phyloP scores from a whole-genome alignment of 2,329 filamentous ascomycete genomes.

The Xylariaceae sp. region DNA sequence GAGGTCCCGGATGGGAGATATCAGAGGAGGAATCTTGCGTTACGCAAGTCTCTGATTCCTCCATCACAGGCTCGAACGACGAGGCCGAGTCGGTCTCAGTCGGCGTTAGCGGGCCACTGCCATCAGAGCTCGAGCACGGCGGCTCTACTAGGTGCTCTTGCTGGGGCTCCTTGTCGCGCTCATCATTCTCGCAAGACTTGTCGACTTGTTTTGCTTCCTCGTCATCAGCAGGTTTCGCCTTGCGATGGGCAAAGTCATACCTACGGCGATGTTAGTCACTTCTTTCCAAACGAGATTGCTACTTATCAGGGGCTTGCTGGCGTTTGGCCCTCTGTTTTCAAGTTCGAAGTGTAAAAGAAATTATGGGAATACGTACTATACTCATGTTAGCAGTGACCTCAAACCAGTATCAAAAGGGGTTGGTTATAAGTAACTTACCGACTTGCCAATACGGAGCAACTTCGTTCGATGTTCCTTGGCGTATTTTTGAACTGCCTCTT shows the following conservation, averaged over 20 bases:
- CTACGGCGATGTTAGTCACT: constrained; percentile 1
- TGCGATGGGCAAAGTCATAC: constrained; percentile 66
- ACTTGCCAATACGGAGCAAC: constrained; percentile 62
- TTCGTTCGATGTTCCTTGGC: constrained; percentile 64
- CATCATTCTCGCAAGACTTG: no score
- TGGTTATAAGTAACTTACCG: constrained; percentile 25
- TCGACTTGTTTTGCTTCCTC: constrained; percentile 41
- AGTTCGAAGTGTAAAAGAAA: not conserved
- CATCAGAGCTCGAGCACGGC: no score
- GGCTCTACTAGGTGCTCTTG: no score
- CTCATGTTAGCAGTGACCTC: not conserved
- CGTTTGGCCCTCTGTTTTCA: no score
- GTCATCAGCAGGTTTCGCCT: constrained; percentile 50
- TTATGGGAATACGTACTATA: constrained; percentile 4
- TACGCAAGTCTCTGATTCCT: no score
- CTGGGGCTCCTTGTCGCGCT: no score
- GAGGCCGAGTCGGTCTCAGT: no score
- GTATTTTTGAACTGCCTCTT: constrained; percentile 62
- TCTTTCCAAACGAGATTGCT: not conserved
- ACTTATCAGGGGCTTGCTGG: not conserved
- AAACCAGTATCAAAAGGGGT: not conserved
- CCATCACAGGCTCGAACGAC: no score
- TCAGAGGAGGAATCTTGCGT: no score
- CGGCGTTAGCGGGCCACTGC: no score
- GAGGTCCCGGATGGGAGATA: no score